Evolutionary conservation across 352 stramenopile species (phyloP).

Genomic region (Phytophthora ohioensis): DNA sequence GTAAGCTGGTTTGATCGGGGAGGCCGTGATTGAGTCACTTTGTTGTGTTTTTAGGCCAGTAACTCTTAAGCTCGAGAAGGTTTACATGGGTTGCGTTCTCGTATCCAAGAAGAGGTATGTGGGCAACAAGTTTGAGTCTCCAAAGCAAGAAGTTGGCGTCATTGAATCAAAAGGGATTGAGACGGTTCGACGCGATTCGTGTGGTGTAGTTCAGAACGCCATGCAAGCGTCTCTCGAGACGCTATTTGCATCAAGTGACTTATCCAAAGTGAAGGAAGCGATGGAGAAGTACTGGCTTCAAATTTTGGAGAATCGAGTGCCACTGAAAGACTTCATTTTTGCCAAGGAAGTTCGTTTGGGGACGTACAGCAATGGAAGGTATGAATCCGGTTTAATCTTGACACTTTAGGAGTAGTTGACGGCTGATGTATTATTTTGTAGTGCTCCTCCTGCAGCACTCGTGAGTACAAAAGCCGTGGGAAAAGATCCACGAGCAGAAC

Average conservation of each 20-base stretch:
- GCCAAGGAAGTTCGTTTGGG: slow-evolving; percentile 88
- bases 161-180: slow-evolving; percentile 95
- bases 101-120: slow-evolving; percentile 97
- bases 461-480: slow-evolving; percentile 84
- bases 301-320: slow-evolving; percentile 73
- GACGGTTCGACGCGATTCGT: slow-evolving; percentile 93
- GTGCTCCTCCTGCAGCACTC: slow-evolving; percentile 77
- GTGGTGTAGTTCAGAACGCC: slow-evolving; percentile 81
- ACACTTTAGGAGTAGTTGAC: slow-evolving; percentile 1
- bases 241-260: slow-evolving; percentile 75
- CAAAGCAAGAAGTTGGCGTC: slow-evolving; percentile 51
- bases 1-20: background rate
- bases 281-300: slow-evolving; percentile 71
- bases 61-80: slow-evolving; percentile 90
- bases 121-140: slow-evolving; percentile 86
- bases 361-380: slow-evolving; percentile 77
- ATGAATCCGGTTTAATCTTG: background rate
- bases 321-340: slow-evolving; percentile 86
- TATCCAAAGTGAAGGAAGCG: slow-evolving; percentile 72
- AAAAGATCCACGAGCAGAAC: slow-evolving; percentile 79
- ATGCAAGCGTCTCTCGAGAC: slow-evolving; percentile 73
- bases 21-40: background rate
- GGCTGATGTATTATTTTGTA: slow-evolving; percentile 30
- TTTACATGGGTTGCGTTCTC: slow-evolving; percentile 93
- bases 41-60: slow-evolving; percentile 55